A percentile compares a stretch with the other conserved stretches of the same genome.
Conservation (phyloP, 2,329 filamentous ascomycete species). For the Metarhizium robertsii region DNA sequence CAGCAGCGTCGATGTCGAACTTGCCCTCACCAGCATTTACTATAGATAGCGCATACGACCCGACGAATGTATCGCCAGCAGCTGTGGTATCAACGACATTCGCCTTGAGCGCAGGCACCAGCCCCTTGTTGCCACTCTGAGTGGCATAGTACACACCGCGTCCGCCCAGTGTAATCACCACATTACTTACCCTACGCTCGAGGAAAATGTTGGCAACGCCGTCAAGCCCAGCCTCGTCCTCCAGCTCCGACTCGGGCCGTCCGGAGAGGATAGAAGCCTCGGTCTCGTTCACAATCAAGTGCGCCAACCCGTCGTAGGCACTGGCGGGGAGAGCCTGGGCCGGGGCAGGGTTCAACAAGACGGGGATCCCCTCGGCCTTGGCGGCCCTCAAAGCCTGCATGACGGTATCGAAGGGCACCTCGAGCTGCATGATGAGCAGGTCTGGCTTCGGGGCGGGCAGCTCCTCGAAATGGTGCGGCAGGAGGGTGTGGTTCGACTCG, state of each 20-base stretch:
- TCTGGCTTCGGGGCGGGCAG: conserved; percentile 37
- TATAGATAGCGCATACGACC: conserved; percentile 69
- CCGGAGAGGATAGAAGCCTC: conserved; percentile 69
- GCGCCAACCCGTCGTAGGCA: conserved; percentile 59
- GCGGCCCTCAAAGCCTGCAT: conserved; percentile 49
- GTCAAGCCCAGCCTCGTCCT: conserved; percentile 32
- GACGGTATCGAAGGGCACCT: conserved; percentile 60
- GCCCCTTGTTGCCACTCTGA: conserved; percentile 27
- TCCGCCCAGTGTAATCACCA: conserved; percentile 77
- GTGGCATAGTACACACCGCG: conserved; percentile 65
- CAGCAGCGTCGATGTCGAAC: conserved; percentile 48
- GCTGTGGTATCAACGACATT: conserved; percentile 85
- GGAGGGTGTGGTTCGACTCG: conserved; percentile 54
- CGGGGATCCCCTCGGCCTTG: conserved; percentile 39
- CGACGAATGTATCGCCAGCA: conserved; percentile 90
- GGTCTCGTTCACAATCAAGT: conserved; percentile 84
- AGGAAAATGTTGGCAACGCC: conserved; percentile 53
- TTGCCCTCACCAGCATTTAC: conserved; percentile 34
- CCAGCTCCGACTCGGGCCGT: conserved; percentile 38
- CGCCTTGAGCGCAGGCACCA: conserved; percentile 58
- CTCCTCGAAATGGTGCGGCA: conserved; percentile 23
- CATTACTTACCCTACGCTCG: conserved; percentile 58
- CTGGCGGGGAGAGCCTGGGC: conserved; percentile 58
- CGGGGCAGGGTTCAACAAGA: conserved; percentile 80
- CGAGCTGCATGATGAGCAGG: conserved; percentile 68